phyloP scores from a whole-genome alignment of 2,329 filamentous ascomycete genomes.

The Dothistroma pini region DNA sequence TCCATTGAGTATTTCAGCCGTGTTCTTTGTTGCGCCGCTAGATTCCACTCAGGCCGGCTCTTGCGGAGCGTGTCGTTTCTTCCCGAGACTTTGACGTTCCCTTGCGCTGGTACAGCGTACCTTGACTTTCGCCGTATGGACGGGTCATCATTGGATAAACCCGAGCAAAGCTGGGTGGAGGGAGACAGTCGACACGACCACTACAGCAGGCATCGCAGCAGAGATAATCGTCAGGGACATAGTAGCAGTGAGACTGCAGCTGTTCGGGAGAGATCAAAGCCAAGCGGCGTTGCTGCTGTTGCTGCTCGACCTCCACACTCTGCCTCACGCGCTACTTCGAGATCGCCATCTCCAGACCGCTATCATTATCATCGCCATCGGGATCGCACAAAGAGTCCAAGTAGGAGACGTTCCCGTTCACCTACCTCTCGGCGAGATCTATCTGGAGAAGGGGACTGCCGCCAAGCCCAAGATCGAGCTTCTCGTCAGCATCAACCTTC shows the following conservation, averaged over 20 bases:
- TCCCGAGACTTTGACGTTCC: conserved; percentile 6
- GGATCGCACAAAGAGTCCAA: not conserved
- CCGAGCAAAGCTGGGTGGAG: conserved; percentile 8
- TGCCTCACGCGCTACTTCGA: too few species aligned
- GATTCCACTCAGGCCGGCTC: not conserved
- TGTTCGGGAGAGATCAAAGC: conserved; percentile 1
- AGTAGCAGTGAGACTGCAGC: conserved; percentile 6
- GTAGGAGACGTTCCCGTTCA: conserved; percentile 1
- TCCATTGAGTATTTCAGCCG: not conserved
- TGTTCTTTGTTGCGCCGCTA: conserved; percentile 3
- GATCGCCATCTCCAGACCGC: conserved; percentile 6
- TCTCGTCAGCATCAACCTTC: conserved; percentile 12
- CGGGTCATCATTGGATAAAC: conserved; percentile 17
- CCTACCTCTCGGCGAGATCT: not conserved
- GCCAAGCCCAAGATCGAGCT: conserved; percentile 14
- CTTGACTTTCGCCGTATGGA: conserved; percentile 21
- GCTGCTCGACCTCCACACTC: conserved; percentile 1
- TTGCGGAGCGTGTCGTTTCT: conserved; percentile 1
- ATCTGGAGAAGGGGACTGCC: conserved; percentile 8
- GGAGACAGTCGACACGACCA: not conserved
- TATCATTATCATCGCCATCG: conserved; percentile 9
- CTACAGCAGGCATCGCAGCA: not conserved
- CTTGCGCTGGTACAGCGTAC: conserved; percentile 8
- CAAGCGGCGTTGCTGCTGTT: not conserved
- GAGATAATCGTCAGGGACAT: conserved; percentile 1